A percentile compares a stretch with the other conserved stretches of the same genome.
Evolutionary conservation across 352 stramenopile species (phyloP).

Genomic region (Pythium oligandrum): DNA sequence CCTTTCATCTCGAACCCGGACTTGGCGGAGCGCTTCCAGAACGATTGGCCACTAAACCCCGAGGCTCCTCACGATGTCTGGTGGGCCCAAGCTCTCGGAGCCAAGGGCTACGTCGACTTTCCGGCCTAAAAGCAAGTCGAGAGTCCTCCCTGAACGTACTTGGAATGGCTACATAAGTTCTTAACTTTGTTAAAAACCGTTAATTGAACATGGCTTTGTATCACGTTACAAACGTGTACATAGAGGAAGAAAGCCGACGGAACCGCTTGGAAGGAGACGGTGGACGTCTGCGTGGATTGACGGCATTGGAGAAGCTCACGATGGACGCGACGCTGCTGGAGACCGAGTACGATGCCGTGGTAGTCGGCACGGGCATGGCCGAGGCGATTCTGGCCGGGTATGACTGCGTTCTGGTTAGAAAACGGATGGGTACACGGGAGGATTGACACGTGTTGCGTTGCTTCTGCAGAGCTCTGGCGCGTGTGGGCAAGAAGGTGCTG

Average conservation of each 20-base stretch:
- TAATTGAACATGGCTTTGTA: too few species aligned
- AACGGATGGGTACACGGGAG: too few species aligned
- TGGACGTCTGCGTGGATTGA: not conserved
- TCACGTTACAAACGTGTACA: too few species aligned
- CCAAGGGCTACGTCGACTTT: constrained; percentile 3
- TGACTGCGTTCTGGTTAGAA: not conserved
- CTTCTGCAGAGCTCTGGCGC: constrained; percentile 42
- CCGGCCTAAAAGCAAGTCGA: constrained; percentile 1
- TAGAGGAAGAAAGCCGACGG: too few species aligned
- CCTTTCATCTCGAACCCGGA: too few species aligned
- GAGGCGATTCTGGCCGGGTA: constrained; percentile 77
- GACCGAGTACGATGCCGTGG: constrained; percentile 64
- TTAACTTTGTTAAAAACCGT: too few species aligned
- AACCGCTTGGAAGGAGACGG: too few species aligned
- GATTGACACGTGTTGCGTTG: too few species aligned
- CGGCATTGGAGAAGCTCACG: constrained; percentile 4
- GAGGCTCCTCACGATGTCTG: constrained; percentile 1
- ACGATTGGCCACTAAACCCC: not conserved
- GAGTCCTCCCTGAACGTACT: too few species aligned
- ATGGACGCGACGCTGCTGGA: constrained; percentile 60
- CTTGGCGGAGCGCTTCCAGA: not conserved
- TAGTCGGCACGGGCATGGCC: constrained; percentile 78
- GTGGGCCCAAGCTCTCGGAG: not conserved
- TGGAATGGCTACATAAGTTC: too few species aligned
- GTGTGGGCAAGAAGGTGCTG: constrained; percentile 69